Percentiles rank a stretch among this genome's conserved stretches.
These are phyloP conservation scores for Cercospora sp. DNA, from an alignment of 2,329 filamentous ascomycete genomes.

Conservation along the genomic window DNA sequence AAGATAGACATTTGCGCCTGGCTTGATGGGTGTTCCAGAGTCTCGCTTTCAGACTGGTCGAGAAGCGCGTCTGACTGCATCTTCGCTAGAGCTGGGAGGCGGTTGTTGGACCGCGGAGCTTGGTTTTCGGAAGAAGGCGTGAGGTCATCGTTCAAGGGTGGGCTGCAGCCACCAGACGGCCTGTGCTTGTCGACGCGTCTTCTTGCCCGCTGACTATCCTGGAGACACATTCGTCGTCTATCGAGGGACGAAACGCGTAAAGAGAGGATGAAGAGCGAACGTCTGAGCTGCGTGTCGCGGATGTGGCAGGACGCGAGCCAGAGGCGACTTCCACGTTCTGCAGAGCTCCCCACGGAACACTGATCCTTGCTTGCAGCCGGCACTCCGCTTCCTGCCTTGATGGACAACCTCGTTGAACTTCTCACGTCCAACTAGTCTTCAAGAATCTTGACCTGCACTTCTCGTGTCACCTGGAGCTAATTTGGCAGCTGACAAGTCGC, in stretches of 20 bases:
- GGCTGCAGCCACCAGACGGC: background rate
- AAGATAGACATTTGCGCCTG: background rate
- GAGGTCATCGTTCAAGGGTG: background rate
- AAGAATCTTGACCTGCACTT: background rate
- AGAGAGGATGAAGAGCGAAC: background rate
- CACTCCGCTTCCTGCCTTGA: slow-evolving; percentile 3
- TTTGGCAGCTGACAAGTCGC: background rate
- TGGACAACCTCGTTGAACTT: background rate
- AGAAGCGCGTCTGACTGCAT: background rate
- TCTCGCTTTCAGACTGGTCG: background rate
- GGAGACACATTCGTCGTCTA: background rate
- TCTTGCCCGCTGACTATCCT: background rate
- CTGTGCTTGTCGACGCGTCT: background rate
- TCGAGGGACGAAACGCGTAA: background rate
- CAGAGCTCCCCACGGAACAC: background rate
- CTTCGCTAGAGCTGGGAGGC: background rate
- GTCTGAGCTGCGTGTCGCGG: background rate
- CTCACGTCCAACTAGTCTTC: background rate
- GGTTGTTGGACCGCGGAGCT: background rate
- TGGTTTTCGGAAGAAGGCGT: background rate
- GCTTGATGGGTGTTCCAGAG: background rate
- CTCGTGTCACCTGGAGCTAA: background rate
- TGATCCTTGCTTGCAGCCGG: slow-evolving; percentile 1
- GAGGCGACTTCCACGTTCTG: background rate
- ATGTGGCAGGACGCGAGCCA: background rate